A percentile compares a stretch with the other conserved stretches of the same genome.
These are phyloP conservation scores for Sugiyamaella floridensis DNA, from an alignment of 805 yeast genomes.

Conservation along the genomic window DNA sequence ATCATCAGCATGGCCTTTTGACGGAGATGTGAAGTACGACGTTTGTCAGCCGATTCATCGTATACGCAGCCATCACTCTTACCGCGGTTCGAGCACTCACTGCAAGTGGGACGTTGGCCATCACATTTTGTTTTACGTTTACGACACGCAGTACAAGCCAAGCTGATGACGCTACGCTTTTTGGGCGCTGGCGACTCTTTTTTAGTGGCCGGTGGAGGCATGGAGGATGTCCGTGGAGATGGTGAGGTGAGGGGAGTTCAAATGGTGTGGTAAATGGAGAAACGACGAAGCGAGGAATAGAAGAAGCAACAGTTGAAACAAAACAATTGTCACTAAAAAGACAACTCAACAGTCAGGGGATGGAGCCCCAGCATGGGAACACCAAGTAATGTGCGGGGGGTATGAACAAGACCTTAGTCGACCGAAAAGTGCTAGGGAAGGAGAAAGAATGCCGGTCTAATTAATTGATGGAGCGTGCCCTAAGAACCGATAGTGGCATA, in stretches of 20 bases:
- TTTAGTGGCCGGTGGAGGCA: background rate
- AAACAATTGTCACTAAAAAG: too few species aligned
- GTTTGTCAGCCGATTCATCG: conserved; percentile 13
- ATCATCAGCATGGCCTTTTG: conserved; percentile 9
- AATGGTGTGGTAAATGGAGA: too few species aligned
- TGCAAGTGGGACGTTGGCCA: conserved; percentile 14
- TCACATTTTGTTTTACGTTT: conserved; percentile 16
- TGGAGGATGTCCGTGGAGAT: background rate
- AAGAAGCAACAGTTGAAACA: too few species aligned
- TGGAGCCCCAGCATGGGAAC: too few species aligned
- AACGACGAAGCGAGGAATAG: too few species aligned
- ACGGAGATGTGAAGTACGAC: conserved; percentile 12
- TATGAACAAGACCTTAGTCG: too few species aligned
- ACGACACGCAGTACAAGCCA: conserved; percentile 13
- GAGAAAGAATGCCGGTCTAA: too few species aligned
- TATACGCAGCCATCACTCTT: conserved; percentile 9
- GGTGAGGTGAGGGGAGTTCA: background rate
- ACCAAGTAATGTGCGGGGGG: too few species aligned
- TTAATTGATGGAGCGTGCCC: too few species aligned
- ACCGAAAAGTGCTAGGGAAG: too few species aligned
- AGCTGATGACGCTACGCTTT: conserved; percentile 5
- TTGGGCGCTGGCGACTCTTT: background rate
- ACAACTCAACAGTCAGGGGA: too few species aligned
- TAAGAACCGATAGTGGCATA: too few species aligned
- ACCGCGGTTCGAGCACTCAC: conserved; percentile 10